These are phyloP conservation scores for Wickerhamiella australiensis DNA, from an alignment of 805 yeast species.

Conservation along the genomic window DNA sequence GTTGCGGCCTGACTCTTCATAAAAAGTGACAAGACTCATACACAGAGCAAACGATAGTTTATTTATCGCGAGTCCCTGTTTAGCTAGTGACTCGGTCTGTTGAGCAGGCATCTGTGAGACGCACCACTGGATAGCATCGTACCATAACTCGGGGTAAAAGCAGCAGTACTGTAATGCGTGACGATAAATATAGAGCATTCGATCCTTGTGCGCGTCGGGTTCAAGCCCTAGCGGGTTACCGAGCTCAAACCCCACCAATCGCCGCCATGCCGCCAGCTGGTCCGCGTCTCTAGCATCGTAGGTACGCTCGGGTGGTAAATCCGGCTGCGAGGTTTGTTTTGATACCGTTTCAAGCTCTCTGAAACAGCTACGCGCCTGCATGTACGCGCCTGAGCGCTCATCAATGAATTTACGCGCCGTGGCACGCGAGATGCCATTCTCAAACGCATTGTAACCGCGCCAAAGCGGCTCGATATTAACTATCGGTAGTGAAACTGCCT, in stretches of 20 bases:
- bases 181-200: constrained; percentile 61
- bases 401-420: constrained; percentile 77
- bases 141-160: constrained; percentile 70
- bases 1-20: constrained; percentile 45
- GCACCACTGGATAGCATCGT: constrained; percentile 37
- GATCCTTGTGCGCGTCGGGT: constrained; percentile 34
- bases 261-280: constrained; percentile 49
- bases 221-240: constrained; percentile 54
- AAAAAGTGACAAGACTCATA: constrained; percentile 54
- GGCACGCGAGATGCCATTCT: constrained; percentile 56
- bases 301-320: constrained; percentile 25
- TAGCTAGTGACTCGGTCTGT: constrained; percentile 33
- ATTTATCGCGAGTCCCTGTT: constrained; percentile 47
- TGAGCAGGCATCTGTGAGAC: neutral
- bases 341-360: constrained; percentile 57
- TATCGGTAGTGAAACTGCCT: constrained; percentile 63
- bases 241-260: constrained; percentile 73
- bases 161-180: constrained; percentile 52
- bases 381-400: constrained; percentile 70
- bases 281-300: constrained; percentile 22
- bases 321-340: constrained; percentile 35
- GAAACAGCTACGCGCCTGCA: constrained; percentile 71
- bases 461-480: constrained; percentile 64
- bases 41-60: constrained; percentile 59
- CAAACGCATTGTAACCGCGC: constrained; percentile 74